Conservation (phyloP, 305 asterid species). For the Coffea humblotiana region DNA sequence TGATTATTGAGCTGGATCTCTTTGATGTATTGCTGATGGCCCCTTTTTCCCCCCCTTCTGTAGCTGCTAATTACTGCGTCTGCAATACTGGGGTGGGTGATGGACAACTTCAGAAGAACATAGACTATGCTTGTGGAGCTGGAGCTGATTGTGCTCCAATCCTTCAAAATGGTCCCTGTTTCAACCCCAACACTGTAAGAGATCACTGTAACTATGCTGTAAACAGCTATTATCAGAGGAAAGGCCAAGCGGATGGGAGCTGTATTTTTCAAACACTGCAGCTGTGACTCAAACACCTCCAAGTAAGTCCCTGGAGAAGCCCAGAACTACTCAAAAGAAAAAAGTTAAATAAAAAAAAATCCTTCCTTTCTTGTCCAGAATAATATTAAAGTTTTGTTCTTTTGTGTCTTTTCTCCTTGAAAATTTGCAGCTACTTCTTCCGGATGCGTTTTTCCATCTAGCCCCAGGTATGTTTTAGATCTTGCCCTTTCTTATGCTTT, state of each 20-base stretch:
- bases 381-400: neutral
- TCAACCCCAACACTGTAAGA: constrained; percentile 54
- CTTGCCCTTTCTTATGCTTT: constrained; percentile 14
- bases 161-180: constrained; percentile 58
- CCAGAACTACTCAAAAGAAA: neutral
- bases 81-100: constrained; percentile 50
- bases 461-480: constrained; percentile 48
- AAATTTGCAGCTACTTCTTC: constrained; percentile 38
- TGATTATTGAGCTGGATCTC: constrained; percentile 8
- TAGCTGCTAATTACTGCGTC: constrained; percentile 58
- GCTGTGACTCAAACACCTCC: constrained; percentile 35
- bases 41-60: neutral
- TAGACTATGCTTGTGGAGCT: constrained; percentile 79
- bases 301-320: constrained; percentile 31
- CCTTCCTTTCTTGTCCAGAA: neutral
- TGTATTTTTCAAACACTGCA: constrained; percentile 63
- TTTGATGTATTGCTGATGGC: neutral
- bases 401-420: neutral
- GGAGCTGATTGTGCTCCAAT: constrained; percentile 70
- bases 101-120: constrained; percentile 49
- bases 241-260: constrained; percentile 34
- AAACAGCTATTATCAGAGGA: constrained; percentile 68
- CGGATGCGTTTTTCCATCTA: constrained; percentile 60
- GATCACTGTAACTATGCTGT: constrained; percentile 84
- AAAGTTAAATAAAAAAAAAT: neutral